Base-by-base conservation (phyloP, 2,329 filamentous ascomycete genomes). In the Penicillium expansum region DNA sequence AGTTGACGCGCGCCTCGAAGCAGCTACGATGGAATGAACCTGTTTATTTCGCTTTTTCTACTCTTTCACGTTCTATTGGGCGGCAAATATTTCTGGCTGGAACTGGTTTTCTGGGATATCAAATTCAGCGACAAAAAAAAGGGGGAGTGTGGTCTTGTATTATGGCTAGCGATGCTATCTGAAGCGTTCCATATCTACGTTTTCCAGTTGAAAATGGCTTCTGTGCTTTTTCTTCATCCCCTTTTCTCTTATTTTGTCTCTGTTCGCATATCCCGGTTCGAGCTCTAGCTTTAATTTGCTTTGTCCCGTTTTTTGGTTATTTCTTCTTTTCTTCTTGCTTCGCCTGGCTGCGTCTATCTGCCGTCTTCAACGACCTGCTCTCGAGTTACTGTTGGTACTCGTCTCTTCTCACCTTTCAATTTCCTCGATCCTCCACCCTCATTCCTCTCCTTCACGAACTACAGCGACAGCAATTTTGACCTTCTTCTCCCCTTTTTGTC, bases 11-110 rank as follows among this genome's bases (percentile, higher is more conserved):
- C 53, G 47, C 48, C 38, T 52, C 41, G 54, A 55, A 55, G 50
- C 62, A 66, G 62, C 58, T 67, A 67, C 65, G 62, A 65, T 62
- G 66, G 62, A 66, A 67, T 67, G 62, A 67, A 65, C 56, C 58
- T 64, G 61, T 64, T 63, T 62, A 60, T 48, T 51, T 60, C 56
- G 57, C 30, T 59, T 51, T 51, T 59, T 47, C 54, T 61, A 52
- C 49, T 55, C 47, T 59, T 38, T 52, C 42, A 51, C 56, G 32
- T 49, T 57, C 30, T 56, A 55, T 45, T 48, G 52, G 58, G 55
- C 55, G 60, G 59, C 52, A 58, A 59, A 45, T 49, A 52, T 45
- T 45, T 48, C 42, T 56, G 52, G 51, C 54, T 53, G 56, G 55
- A 24, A 47, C 29, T 48, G 52, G 49, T 30, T 56, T 51, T 47